Base-by-base conservation (phyloP, 2,329 filamentous ascomycete species). In the Cladophialophora immunda region DNA sequence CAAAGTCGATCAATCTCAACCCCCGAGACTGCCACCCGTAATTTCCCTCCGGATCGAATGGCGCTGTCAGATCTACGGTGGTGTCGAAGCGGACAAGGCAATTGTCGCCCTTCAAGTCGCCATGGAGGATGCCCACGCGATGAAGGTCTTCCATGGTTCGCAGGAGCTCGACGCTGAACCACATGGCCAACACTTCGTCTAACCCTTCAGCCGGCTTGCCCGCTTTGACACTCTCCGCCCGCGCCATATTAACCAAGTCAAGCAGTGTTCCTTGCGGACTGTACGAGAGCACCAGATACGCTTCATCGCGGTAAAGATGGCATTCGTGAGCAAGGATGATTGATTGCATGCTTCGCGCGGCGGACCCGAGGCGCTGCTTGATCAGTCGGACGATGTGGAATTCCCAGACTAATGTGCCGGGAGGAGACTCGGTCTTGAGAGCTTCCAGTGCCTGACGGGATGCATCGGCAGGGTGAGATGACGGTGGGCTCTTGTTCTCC, bases 51-150 rank as follows among this genome's bases (percentile, higher is more conserved):
- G 89, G 86, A 9, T 85, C 85, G 83, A 94, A 98, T 67, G 89
- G 87, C 0, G 79, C 91, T 88, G 4, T 67, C 53, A 68, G 71
- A 1, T 78, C 78, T 34, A 81, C 81, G 75, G 75, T 38, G 68
- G 75, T 9, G 64, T 75, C 47, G 22, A 98, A 88, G 4, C 95
- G 92, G 3, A 98, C 87, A 2, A 99, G 88, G 73, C 96, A 94
- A 76, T 99, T 99, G 80, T 99, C 95, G 1, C 92, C 89, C 81
- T 99, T 99, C 72, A 99, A 85, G 75, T 99, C 95, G 45, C 95
- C 95, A 76, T 99, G 95, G 54, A 98, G 83, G 65, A 99, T 84
- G 2, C 88, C 86, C 72, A 90, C 90, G 3, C 87, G 77, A 78
- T 99, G 95, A 25, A 99, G 84, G 0, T 90, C 90, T 80, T 98